Evolutionary conservation across 768 basidiomycete species (phyloP), one percentile per base, ranked within the genome.

Genomic region (Suillus bovinus): DNA sequence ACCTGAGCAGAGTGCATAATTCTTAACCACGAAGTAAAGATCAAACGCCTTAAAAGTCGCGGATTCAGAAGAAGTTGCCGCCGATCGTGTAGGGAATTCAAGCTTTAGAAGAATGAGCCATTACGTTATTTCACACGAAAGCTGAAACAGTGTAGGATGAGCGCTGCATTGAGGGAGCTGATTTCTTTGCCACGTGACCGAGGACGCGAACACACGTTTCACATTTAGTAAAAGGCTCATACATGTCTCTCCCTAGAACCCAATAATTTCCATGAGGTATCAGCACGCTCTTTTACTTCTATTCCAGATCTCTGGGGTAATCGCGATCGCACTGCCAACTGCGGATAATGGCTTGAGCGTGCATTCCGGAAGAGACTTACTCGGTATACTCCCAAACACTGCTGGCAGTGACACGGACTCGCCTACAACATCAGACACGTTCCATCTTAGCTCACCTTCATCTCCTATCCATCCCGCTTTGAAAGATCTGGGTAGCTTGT

Each of bases 351-450:
- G 27, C 46, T 17, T 57, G 17, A 56, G 47, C 55, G 20, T 42
- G 33, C 24, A 49, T 27, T 20, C 31, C 50, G 38, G 27, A 41
- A 61, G 64, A 20, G 64, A 64, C 58, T 17, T 74, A 22, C 27
- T 74, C 20, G 36, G 64, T 60, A 42, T 74, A 0, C 61, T 74
- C 49, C 61, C 22, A 46, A 58, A 27, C 24, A 24, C 27, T 29
- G 60, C 34, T 31, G 44, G 34, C 34, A 29, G 27, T 34, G 44
- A 27, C 31, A 31, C 46, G 39, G 38, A 44, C 59, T 38, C 59
- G 1, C 22, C 29, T 34, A 22, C 22, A 34, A 31, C 44, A 58
- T 39, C 47, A n/a, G n/a, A 33, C 49, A 24, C 29, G 22, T 41
- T 36, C 38, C 36, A 22, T 24, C 38, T 17, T 22, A 31, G 54